Base-by-base conservation (phyloP, 169 alveolate genomes). In the Plasmodium reichenowi region DNA sequence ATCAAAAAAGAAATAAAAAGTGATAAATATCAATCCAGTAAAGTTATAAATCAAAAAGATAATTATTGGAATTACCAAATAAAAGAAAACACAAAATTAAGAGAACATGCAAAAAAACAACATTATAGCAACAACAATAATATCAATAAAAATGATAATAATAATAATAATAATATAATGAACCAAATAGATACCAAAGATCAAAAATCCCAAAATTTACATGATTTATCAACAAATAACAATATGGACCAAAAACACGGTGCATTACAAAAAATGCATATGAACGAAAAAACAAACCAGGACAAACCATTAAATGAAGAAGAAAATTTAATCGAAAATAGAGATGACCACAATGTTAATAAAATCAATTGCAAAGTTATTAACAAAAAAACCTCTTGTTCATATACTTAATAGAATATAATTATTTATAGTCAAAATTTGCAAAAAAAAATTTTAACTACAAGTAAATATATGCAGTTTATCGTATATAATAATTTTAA, bases 331-430 rank as follows among this genome's bases (percentile, higher is more conserved):
- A 15, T 32, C 52, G 48, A 64, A 24, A 78, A 47, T 26, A 45
- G 12, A 32, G 89, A 64, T 50, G 89, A 32, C 9, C 78, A 78
- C 9, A 52, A 66, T 45, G 43, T 20, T 54, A 78, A 64, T 66
- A 50, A 78, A 78, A 43, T 78, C 15, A 78, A 78, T 54, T 78
- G 89, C 15, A 78, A 78, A 78, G 66, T 78, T n/a, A 52, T 78
- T 70, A 78, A 66, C 29, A 78, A 78, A 52, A 66, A 78, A n/a
- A 32, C 70, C 0, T 48, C 32, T n/a, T 78, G 48, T 64, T 80
- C 78, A 45, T 64, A 64, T 52, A 48, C 89, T 12, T 64, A 66
- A 74, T 15, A 29, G 26, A 2, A 22, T 64, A 45, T 20, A 45
- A 32, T 22, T 63, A 38, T 48, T 12, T 76, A 48, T 71, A 76